These are phyloP conservation scores for Coniochaeta prunicola DNA, from an alignment of 2,329 filamentous ascomycete species.

Conservation along the genomic window DNA sequence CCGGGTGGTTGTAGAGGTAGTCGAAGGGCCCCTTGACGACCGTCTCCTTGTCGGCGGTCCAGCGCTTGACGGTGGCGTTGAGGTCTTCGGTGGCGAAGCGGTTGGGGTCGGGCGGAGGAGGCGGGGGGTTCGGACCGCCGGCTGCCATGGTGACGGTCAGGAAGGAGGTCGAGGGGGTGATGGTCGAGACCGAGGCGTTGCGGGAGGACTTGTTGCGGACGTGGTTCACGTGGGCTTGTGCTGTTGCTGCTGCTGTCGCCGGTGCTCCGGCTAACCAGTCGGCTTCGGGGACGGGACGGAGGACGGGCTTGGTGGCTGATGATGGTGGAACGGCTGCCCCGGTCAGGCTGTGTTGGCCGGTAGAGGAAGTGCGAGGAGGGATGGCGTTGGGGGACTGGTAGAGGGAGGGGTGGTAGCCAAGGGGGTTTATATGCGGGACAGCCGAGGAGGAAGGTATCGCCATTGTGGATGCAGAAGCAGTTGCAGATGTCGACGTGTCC, in stretches of 20 bases:
- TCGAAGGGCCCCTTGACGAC: slow-evolving; percentile 73
- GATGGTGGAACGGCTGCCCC: slow-evolving; percentile 12
- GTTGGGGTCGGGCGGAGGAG: slow-evolving; percentile 37
- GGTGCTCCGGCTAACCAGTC: slow-evolving; percentile 46
- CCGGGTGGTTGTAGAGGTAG: slow-evolving; percentile 71
- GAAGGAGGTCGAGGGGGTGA: slow-evolving; percentile 17
- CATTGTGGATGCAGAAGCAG: neutral
- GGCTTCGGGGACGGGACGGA: slow-evolving; percentile 51
- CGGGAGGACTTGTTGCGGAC: slow-evolving; percentile 12
- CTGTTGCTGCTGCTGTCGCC: neutral
- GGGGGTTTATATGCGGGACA: neutral
- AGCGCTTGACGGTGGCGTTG: slow-evolving; percentile 44
- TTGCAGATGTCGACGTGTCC: neutral
- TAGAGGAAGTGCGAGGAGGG: slow-evolving; percentile 66
- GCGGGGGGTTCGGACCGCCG: slow-evolving; percentile 13
- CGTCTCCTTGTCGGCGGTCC: slow-evolving; percentile 69
- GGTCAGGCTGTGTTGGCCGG: slow-evolving; percentile 30
- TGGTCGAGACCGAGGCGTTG: slow-evolving; percentile 19
- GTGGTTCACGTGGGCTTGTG: slow-evolving; percentile 3
- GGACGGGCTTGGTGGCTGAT: slow-evolving; percentile 29
- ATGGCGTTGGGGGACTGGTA: slow-evolving; percentile 55
- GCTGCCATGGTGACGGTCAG: slow-evolving; percentile 24
- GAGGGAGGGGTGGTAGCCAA: slow-evolving; percentile 12
- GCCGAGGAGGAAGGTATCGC: neutral
- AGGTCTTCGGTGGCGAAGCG: slow-evolving; percentile 50